phyloP scores from a whole-genome alignment of 2,329 filamentous ascomycete genomes.

The Microsporum canis region DNA sequence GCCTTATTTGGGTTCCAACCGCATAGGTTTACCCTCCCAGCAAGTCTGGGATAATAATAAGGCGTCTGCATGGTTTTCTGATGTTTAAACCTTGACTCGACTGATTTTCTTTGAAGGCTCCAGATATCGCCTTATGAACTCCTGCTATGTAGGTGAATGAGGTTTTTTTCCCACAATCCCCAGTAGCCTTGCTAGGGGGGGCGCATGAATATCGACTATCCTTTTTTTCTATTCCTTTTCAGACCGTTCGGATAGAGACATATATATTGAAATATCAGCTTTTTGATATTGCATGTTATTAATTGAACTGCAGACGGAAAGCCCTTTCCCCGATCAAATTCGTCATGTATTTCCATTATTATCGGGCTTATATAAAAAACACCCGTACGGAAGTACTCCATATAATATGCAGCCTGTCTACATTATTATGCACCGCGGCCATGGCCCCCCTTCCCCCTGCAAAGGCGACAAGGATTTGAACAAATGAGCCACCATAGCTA shows the following conservation, averaged over 20 bases:
- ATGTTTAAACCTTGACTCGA: not conserved
- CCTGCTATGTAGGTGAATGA: not conserved
- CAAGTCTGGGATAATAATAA: not conserved
- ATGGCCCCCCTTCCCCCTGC: not conserved
- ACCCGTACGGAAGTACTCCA: not conserved
- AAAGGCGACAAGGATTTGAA: not conserved
- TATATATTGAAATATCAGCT: no score
- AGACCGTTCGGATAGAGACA: no score
- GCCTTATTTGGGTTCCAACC: conserved; percentile 2
- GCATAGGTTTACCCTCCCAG: not conserved
- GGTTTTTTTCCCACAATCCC: not conserved
- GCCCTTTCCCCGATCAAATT: not conserved
- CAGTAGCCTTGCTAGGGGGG: not conserved
- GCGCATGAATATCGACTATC: not conserved
- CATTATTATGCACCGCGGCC: not conserved
- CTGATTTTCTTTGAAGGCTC: not conserved
- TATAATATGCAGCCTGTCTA: not conserved
- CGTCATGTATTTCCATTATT: not conserved
- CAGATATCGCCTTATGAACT: not conserved
- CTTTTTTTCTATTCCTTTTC: no score
- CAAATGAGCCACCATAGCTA: not conserved
- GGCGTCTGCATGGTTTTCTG: not conserved
- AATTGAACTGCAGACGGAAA: not conserved
- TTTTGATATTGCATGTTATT: not conserved
- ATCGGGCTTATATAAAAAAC: not conserved